phyloP scores from a whole-genome alignment of 192 early-diverging fungal genomes.

The Dissophora ornata region DNA sequence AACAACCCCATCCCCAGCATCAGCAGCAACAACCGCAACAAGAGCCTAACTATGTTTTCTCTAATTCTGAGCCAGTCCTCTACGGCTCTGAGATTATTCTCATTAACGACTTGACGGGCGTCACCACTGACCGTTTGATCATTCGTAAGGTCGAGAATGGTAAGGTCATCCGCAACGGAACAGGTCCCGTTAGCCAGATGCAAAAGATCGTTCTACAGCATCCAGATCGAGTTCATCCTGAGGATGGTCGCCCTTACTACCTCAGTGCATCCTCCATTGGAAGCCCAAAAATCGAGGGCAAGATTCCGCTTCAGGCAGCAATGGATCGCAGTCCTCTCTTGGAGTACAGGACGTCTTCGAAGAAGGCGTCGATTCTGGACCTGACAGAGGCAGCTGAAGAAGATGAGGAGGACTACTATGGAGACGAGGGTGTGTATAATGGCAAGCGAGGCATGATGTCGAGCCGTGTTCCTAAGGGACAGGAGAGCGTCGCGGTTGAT shows the following conservation, averaged over 20 bases:
- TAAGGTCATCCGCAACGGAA: constrained; percentile 68
- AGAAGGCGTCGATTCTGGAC: constrained; percentile 54
- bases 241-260: constrained; percentile 49
- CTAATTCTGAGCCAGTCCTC: constrained; percentile 61
- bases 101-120: constrained; percentile 70
- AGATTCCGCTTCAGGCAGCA: constrained; percentile 51
- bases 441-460: constrained; percentile 23
- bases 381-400: constrained; percentile 33
- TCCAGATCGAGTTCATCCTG: constrained; percentile 45
- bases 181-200: constrained; percentile 85
- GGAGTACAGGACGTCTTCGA: constrained; percentile 54
- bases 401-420: constrained; percentile 27
- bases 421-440: constrained; percentile 15
- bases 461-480: constrained; percentile 19
- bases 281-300: constrained; percentile 52
- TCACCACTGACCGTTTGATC: constrained; percentile 77
- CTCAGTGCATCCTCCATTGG: constrained; percentile 57
- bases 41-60: constrained; percentile 31
- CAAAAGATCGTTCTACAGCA: constrained; percentile 81
- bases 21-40: constrained; percentile 21
- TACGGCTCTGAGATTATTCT: constrained; percentile 83
- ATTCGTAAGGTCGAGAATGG: constrained; percentile 86
- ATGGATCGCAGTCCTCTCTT: constrained; percentile 52
- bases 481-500: constrained; percentile 57
- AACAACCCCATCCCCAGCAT: background rate